A percentile compares a stretch with the other conserved stretches of the same genome.
Evolutionary conservation across 176 grass and related monocot genomes (phyloP).

Genomic region (Puya raimondii): DNA sequence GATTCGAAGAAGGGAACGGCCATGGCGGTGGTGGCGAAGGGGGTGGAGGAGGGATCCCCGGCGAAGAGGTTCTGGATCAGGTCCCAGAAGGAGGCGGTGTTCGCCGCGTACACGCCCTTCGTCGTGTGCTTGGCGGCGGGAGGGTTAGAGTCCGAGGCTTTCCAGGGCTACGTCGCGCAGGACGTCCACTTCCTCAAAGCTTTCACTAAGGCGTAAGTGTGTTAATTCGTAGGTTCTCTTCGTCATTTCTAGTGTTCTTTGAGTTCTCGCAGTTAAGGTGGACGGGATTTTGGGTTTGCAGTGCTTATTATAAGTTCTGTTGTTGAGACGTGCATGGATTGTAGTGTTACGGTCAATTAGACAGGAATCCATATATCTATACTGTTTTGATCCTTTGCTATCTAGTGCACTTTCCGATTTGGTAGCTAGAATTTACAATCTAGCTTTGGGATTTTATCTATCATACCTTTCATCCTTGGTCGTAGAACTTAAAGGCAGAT

Average conservation of each 20-base stretch:
- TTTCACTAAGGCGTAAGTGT: slow-evolving; percentile 67
- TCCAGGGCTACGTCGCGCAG: slow-evolving; percentile 78
- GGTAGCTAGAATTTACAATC: neutral
- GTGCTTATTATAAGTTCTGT: too few relatives aligned
- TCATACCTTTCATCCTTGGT: neutral
- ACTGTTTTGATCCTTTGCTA: neutral
- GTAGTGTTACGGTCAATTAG: too few relatives aligned
- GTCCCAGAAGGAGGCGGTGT: slow-evolving; percentile 56
- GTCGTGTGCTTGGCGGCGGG: slow-evolving; percentile 70
- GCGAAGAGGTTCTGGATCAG: slow-evolving; percentile 21
- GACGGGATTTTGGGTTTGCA: neutral
- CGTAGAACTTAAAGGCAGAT: too few relatives aligned
- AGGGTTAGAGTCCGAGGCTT: slow-evolving; percentile 41
- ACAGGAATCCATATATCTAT: neutral
- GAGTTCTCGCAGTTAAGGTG: neutral
- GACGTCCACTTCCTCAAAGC: slow-evolving; percentile 76
- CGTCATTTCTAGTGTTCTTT: slow-evolving; percentile 9
- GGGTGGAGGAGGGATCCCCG: neutral
- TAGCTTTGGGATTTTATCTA: neutral
- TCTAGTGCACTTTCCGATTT: neutral
- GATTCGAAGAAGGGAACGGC: neutral
- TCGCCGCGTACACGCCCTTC: slow-evolving; percentile 71
- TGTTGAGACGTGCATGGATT: too few relatives aligned
- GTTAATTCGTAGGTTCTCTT: neutral
- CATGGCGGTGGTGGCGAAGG: slow-evolving; percentile 9